Percentiles rank a stretch among this genome's conserved stretches.
These are phyloP conservation scores for Curvularia sp. DNA, from an alignment of 2,329 filamentous ascomycete species.

Conservation along the genomic window DNA sequence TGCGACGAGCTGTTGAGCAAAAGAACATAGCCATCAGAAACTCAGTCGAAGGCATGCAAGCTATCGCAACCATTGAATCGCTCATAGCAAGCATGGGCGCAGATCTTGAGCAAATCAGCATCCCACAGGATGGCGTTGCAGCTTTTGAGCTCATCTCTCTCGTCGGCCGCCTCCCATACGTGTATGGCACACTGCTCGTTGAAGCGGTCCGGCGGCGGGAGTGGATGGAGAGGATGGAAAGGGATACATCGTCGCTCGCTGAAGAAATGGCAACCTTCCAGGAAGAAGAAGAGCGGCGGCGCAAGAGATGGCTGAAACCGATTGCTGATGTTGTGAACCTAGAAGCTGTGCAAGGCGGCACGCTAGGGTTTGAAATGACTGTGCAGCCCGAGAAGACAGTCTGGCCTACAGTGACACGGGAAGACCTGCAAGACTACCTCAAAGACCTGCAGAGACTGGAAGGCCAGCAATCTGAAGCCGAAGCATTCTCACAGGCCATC, in stretches of 20 bases:
- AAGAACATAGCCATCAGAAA: conserved; percentile 72
- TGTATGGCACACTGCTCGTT: conserved; percentile 87
- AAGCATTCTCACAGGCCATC: conserved; percentile 77
- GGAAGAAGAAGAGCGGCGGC: conserved; percentile 87
- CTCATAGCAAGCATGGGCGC: conserved; percentile 74
- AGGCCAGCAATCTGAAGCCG: conserved; percentile 69
- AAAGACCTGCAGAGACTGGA: conserved; percentile 69
- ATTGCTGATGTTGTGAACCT: conserved; percentile 76
- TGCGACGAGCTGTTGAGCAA: conserved; percentile 62
- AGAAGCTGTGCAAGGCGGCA: conserved; percentile 70
- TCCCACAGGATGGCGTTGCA: conserved; percentile 76
- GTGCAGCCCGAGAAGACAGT: conserved; percentile 77
- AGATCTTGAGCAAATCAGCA: conserved; percentile 73
- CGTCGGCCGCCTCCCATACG: conserved; percentile 81
- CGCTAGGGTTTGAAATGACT: conserved; percentile 83
- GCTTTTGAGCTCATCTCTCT: conserved; percentile 81
- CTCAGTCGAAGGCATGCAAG: conserved; percentile 78
- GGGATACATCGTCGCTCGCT: conserved; percentile 83
- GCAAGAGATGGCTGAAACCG: conserved; percentile 88
- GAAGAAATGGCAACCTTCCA: conserved; percentile 93
- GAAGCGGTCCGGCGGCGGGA: conserved; percentile 87
- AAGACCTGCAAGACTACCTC: conserved; percentile 79
- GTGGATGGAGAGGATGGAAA: conserved; percentile 88
- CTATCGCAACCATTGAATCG: conserved; percentile 79
- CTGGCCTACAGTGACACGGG: conserved; percentile 79